Base-by-base conservation (phyloP, 768 basidiomycete species). In the Glaciozyma martinii region DNA sequence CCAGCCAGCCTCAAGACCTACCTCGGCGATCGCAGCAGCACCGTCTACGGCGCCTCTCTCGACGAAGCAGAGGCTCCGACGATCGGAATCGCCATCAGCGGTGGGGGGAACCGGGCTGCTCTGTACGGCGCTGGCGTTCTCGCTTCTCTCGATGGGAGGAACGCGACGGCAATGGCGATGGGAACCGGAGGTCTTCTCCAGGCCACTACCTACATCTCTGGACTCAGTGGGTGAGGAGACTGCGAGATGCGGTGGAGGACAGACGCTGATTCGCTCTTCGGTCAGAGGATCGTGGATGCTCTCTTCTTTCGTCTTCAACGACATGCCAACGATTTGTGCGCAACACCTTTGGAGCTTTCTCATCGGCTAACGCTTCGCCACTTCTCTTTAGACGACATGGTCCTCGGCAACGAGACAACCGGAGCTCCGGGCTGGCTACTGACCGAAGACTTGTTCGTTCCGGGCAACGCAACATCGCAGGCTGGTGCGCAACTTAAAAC, bases 81-180 rank as follows among this genome's bases (percentile, higher is more conserved):
- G 1, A 75, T 87, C 30, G 85, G 81, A 5, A 77, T 88, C 57
- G 86, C 86, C 3, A 76, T 87, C 16, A 83, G 84, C 42, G 88
- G 88, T 2, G 85, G 85, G 23, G 86, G 86, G 0, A 81, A 84
- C 57, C 79, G 88, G 43, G 81, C 86, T 0, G 85, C 85, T 1
- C 81, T 82, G 66, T 85, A 80, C 61, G 85, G 82, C 29, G 86
- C 85, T 1, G 85, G 79, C 18, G 80, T 81, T 61, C 71, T 85
- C 27, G 80, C 77, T 25, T 84, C 78, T 4, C 75, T 86, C 56
- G 85, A 88, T 76, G 81, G 82, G 25, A 77, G 84, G 40, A 86
- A 87, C 61, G 73, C 75, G 2, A 80, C 83, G 30, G 83, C 83
- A 68, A 73, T 76, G 3, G 78, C 77, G 10, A n/a, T 1, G 7